Evolutionary conservation across 345 rosid genomes (phyloP).

Genomic region (Aurinia saxatilis): DNA sequence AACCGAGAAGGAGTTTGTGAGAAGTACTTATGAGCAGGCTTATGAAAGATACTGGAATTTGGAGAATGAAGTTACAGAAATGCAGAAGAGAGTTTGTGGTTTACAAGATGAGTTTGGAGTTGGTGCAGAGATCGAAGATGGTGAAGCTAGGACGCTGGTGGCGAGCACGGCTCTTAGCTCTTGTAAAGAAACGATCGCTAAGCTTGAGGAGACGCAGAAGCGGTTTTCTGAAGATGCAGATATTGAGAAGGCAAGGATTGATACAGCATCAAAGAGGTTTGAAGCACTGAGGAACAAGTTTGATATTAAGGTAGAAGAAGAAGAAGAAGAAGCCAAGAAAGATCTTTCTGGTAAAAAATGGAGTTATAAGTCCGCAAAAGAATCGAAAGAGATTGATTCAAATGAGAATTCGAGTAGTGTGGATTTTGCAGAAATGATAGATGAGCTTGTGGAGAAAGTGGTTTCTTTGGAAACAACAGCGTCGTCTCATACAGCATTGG

Average conservation of each 20-base stretch:
- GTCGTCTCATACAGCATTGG: slow-evolving; percentile 52
- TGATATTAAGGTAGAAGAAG: slow-evolving; percentile 22
- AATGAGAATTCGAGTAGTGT: slow-evolving; percentile 18
- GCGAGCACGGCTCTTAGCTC: slow-evolving; percentile 65
- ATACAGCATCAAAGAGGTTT: slow-evolving; percentile 35
- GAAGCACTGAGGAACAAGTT: slow-evolving; percentile 36
- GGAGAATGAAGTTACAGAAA: slow-evolving; percentile 44
- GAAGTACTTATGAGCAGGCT: slow-evolving; percentile 44
- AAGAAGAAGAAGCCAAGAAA: slow-evolving; percentile 6
- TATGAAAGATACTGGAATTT: slow-evolving; percentile 43
- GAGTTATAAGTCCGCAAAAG: slow-evolving; percentile 16
- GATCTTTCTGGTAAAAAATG: neutral
- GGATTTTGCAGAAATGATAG: slow-evolving; percentile 54
- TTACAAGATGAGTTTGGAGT: slow-evolving; percentile 75
- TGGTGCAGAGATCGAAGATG: slow-evolving; percentile 49
- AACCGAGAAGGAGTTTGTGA: slow-evolving; percentile 72
- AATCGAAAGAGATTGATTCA: slow-evolving; percentile 19
- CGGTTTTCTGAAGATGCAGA: slow-evolving; percentile 42
- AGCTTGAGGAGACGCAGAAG: slow-evolving; percentile 55
- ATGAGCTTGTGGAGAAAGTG: slow-evolving; percentile 69
- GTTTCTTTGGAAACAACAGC: slow-evolving; percentile 46
- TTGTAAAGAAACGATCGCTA: slow-evolving; percentile 53
- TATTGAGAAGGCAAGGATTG: slow-evolving; percentile 41
- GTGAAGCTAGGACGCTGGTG: slow-evolving; percentile 70
- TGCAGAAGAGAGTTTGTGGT: slow-evolving; percentile 45